Percentiles rank a stretch among this genome's conserved stretches.
Evolutionary conservation across 208 protist species (phyloP).

Genomic region (Lotmaria passim): DNA sequence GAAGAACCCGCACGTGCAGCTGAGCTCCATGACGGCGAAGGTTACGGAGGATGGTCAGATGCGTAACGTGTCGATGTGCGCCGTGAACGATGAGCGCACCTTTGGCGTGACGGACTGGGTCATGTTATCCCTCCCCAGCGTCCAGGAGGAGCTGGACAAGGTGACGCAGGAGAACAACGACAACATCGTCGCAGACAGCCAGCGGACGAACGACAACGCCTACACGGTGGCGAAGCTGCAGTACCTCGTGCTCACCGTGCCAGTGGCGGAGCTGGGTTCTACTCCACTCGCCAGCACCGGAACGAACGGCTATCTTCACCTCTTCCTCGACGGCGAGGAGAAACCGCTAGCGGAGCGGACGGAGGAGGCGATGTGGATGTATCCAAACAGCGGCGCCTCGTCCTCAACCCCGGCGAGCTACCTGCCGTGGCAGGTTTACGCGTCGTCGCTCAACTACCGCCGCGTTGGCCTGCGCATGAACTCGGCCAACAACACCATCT

Average conservation of each 20-base stretch:
- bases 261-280: constrained; percentile 42
- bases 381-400: constrained; percentile 10
- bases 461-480: constrained; percentile 36
- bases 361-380: constrained; percentile 67
- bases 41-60: constrained; percentile 14
- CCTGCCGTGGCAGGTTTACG: constrained; percentile 68
- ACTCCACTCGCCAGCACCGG: constrained; percentile 5
- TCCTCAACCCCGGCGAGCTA: constrained; percentile 17
- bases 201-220: constrained; percentile 21
- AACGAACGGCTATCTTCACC: constrained; percentile 35
- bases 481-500: constrained; percentile 8
- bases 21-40: constrained; percentile 27
- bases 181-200: constrained; percentile 34
- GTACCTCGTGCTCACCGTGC: constrained; percentile 77
- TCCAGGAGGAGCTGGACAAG: constrained; percentile 39
- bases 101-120: constrained; percentile 88
- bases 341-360: constrained; percentile 25
- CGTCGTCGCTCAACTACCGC: constrained; percentile 79
- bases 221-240: constrained; percentile 63
- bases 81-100: constrained; percentile 51
- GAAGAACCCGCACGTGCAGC: constrained; percentile 1
- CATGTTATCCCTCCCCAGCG: constrained; percentile 59
- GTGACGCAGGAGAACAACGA: constrained; percentile 29
- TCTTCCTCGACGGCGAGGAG: constrained; percentile 68
- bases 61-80: constrained; percentile 54